Base-by-base conservation (phyloP, 2,329 filamentous ascomycete genomes). In the Pseudohalonectria lignicola region DNA sequence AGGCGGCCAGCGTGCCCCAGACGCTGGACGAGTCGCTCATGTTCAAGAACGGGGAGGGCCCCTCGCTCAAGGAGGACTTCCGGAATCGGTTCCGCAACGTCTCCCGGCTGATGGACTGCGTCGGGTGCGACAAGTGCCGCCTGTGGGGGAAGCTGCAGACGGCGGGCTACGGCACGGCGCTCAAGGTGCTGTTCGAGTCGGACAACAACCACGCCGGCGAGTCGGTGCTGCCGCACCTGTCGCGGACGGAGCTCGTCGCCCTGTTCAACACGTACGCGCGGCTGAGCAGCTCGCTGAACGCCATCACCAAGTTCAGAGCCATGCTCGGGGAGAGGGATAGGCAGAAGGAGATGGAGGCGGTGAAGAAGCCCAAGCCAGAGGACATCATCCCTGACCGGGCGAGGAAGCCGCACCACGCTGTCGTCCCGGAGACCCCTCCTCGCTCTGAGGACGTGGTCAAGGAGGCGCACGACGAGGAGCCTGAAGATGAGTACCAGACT, bases 141-240 rank as follows among this genome's bases (percentile, higher is more conserved):
- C 77, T 98, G 3, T 98, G 92, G 92, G 92, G 92, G 35, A 98
- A 98, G 63, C 64, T 98, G 28, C 92, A 98, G 63, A 94, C 87
- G 1, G 84, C 85, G 11, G 92, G 92, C 3, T 96, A 95, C 55
- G 92, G 92, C 36, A 86, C 92, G 1, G 92, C 92, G 0, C 66
- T 98, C 45, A 98, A 98, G 63, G 82, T 98, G 4, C 71, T 98
- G 2, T 98, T 98, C 52, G 92, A 98, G 59, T 92, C 87, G 45
- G 87, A 94, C 52, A 73, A 75, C 34, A 60, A 67, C 41, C 70
- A 64, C 47, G 71, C 80, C 45, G 72, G 69, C 30, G 40, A 43
- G 18, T 41, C 48, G 16, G 36, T 43, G n/a, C 56, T 71, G 3
- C 87, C 86, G 1, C 66, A 74, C 12, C 72, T 96, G 16, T 79